Conservation (phyloP, 2,329 filamentous ascomycete species). For the Colletotrichum cuscutae region DNA sequence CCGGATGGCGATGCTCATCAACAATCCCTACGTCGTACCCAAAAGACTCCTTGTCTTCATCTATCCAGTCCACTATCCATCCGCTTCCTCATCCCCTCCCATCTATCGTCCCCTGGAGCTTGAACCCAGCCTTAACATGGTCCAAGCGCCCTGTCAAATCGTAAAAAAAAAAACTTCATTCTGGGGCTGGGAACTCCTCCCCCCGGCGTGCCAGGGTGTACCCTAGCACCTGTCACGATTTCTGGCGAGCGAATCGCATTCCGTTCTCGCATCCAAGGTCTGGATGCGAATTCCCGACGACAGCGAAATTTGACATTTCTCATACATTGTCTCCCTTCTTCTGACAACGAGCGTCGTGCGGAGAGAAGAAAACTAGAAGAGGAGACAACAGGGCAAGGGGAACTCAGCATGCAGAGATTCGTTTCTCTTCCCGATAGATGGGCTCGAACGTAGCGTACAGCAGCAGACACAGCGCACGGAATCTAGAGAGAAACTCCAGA, state of each 20-base stretch:
- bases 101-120: constrained; percentile 12
- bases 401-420: neutral
- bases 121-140: constrained; percentile 33
- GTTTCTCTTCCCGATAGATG: neutral
- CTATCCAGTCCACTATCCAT: neutral
- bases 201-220: constrained; percentile 13
- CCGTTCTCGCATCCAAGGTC: constrained; percentile 8
- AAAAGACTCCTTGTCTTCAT: neutral
- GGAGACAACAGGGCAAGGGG: neutral
- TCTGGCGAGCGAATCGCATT: constrained; percentile 33
- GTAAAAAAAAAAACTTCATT: constrained; percentile 21
- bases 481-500: neutral
- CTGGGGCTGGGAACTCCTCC: constrained; percentile 5
- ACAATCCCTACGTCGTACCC: neutral
- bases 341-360: neutral
- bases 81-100: neutral
- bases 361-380: neutral
- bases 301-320: constrained; percentile 6
- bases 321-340: constrained; percentile 8
- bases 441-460: neutral
- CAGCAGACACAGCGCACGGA: neutral
- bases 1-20: constrained; percentile 6
- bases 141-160: constrained; percentile 37
- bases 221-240: constrained; percentile 32
- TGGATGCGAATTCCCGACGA: constrained; percentile 24